These are phyloP conservation scores for Mycena capillaripes DNA, from an alignment of 768 basidiomycete species.

Conservation along the genomic window DNA sequence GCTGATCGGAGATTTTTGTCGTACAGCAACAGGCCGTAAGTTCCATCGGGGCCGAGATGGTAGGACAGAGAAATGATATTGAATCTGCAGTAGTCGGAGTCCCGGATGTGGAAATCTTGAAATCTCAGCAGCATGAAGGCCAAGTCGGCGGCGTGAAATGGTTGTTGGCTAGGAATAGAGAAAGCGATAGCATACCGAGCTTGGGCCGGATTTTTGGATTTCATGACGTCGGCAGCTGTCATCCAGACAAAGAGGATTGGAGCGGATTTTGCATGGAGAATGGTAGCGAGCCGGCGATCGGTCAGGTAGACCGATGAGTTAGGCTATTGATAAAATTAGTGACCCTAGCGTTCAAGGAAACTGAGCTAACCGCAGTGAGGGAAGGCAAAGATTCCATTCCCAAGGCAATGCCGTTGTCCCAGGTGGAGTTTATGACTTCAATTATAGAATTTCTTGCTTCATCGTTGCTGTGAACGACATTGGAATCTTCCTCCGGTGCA, in stretches of 20 bases:
- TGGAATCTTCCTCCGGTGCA: neutral
- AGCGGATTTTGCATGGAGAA: conserved; percentile 6
- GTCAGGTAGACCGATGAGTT: neutral
- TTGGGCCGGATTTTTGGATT: neutral
- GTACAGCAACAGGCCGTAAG: conserved; percentile 9
- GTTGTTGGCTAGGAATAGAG: neutral
- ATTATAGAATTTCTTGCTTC: neutral
- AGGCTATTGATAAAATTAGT: neutral
- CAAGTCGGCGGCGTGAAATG: conserved; percentile 6
- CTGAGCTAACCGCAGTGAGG: conserved; percentile 2
- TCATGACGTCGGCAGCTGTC: neutral
- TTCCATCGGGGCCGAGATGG: neutral
- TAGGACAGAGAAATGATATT: conserved; percentile 3
- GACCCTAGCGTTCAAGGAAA: neutral
- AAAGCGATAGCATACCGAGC: neutral
- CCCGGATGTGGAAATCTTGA: conserved; percentile 19
- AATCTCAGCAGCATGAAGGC: conserved; percentile 8
- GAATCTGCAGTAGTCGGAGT: conserved; percentile 9
- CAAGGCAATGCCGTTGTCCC: conserved; percentile 12
- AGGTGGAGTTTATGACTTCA: neutral
- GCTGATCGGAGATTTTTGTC: neutral
- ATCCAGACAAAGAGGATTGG: conserved; percentile 14
- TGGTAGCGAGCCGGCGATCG: neutral
- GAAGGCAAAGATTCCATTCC: conserved; percentile 8
- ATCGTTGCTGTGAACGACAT: neutral